phyloP scores from a whole-genome alignment of 2,329 filamentous ascomycete genomes.

The Karstenula rhodostoma region DNA sequence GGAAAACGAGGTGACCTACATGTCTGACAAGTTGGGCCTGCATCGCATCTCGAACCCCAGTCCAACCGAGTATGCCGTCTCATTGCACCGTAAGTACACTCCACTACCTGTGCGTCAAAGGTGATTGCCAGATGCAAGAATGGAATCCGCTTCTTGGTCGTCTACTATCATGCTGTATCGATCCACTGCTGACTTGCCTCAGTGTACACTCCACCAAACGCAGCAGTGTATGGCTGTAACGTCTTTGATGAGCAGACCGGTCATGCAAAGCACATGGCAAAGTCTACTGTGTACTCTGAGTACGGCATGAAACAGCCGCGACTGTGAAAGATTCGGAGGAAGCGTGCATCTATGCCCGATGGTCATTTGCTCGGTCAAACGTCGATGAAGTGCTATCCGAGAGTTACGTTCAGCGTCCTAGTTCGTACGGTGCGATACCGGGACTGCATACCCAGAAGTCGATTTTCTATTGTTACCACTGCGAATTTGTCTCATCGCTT shows the following conservation, averaged over 20 bases:
- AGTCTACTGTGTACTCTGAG: constrained; percentile 45
- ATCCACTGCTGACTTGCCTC: constrained; percentile 1
- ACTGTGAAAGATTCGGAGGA: not conserved
- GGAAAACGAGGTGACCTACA: constrained; percentile 83
- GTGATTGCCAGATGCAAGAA: not conserved
- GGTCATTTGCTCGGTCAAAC: not conserved
- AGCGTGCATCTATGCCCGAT: not conserved
- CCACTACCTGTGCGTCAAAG: no score
- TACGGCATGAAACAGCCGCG: constrained; percentile 31
- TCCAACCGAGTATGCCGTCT: constrained; percentile 77
- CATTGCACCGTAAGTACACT: constrained; percentile 71
- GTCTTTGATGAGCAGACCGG: constrained; percentile 83
- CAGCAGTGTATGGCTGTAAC: constrained; percentile 80
- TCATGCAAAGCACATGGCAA: constrained; percentile 33
- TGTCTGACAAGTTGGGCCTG: constrained; percentile 86
- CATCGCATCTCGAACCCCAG: constrained; percentile 83
- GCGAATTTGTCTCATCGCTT: no score
- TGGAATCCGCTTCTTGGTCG: not conserved
- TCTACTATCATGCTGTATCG: not conserved
- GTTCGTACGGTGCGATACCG: not conserved
- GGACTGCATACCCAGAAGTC: not conserved
- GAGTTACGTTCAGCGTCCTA: no score
- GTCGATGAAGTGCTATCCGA: not conserved
- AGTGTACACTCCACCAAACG: constrained; percentile 89
- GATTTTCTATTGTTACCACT: no score